Evolutionary conservation across 2,329 filamentous ascomycete species (phyloP).

Genomic region (Pseudogymnoascus sp.): DNA sequence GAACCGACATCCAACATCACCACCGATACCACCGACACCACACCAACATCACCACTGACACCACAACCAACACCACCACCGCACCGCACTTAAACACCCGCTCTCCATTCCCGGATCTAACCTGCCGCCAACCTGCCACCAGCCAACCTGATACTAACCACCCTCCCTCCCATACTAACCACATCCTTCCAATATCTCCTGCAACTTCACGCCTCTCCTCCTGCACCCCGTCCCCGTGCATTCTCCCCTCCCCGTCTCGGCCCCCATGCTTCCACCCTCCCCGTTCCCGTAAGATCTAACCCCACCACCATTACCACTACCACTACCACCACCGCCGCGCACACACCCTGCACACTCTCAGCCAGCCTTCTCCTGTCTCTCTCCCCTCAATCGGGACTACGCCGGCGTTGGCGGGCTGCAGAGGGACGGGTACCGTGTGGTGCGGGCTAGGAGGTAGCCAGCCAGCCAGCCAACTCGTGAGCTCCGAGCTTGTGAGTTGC

Average conservation of each 20-base stretch:
- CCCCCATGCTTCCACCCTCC: background rate
- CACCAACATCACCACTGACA: background rate
- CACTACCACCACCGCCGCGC: background rate
- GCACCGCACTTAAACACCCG: background rate
- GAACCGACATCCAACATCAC: background rate
- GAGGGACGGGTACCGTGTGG: background rate
- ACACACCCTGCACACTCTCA: background rate
- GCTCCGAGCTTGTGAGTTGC: background rate
- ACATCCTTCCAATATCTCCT: background rate
- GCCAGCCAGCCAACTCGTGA: background rate
- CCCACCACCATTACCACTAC: background rate
- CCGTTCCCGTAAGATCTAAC: background rate
- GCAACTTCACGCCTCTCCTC: background rate
- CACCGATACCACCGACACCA: background rate
- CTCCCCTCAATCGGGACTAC: background rate
- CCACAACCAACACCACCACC: background rate
- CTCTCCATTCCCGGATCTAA: background rate
- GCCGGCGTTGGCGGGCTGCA: background rate
- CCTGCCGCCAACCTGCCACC: background rate
- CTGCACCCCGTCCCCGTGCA: background rate
- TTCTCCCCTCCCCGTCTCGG: background rate
- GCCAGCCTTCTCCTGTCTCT: background rate
- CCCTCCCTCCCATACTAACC: background rate
- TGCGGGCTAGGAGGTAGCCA: background rate
- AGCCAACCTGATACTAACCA: background rate